Evolutionary conservation across 2,329 filamentous ascomycete species (phyloP).

Genomic region (Colletotrichum sp.): DNA sequence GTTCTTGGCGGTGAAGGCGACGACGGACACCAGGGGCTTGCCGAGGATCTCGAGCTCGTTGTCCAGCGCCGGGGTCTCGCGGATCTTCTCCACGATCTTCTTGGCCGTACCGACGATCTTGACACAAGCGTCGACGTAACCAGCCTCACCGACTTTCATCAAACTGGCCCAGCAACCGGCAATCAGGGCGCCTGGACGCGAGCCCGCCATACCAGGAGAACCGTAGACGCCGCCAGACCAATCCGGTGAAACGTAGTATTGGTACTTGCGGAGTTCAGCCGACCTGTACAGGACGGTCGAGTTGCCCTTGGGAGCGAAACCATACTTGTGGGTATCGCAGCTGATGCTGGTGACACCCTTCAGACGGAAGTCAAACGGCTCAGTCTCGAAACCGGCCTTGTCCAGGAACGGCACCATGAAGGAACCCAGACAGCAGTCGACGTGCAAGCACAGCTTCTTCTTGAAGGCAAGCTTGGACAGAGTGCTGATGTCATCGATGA

Average conservation of each 20-base stretch:
- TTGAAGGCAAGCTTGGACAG: slow-evolving; percentile 83
- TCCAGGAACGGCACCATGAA: slow-evolving; percentile 93
- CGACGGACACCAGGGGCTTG: slow-evolving; percentile 85
- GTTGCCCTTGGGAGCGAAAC: slow-evolving; percentile 97
- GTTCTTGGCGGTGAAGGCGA: slow-evolving; percentile 84
- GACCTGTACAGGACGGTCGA: slow-evolving; percentile 91
- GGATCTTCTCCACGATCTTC: slow-evolving; percentile 79
- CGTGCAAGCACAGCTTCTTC: slow-evolving; percentile 85
- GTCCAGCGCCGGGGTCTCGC: slow-evolving; percentile 69
- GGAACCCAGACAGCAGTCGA: slow-evolving; percentile 96
- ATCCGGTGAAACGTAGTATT: slow-evolving; percentile 95
- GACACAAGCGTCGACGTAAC: slow-evolving; percentile 86
- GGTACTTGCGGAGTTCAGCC: slow-evolving; percentile 78
- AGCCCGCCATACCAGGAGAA: slow-evolving; percentile 89
- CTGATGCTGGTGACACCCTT: slow-evolving; percentile 95
- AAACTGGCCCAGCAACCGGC: slow-evolving; percentile 95
- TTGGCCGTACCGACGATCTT: slow-evolving; percentile 88
- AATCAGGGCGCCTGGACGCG: slow-evolving; percentile 90
- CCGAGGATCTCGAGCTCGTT: slow-evolving; percentile 82
- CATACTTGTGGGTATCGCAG: slow-evolving; percentile 98
- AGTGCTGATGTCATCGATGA: slow-evolving; percentile 91
- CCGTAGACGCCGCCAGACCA: slow-evolving; percentile 98
- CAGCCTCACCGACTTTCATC: slow-evolving; percentile 85
- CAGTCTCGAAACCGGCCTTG: slow-evolving; percentile 89
- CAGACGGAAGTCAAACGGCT: slow-evolving; percentile 91